These are phyloP conservation scores for Fonsecaea pedrosoi DNA, from an alignment of 2,329 filamentous ascomycete species.

Conservation along the genomic window DNA sequence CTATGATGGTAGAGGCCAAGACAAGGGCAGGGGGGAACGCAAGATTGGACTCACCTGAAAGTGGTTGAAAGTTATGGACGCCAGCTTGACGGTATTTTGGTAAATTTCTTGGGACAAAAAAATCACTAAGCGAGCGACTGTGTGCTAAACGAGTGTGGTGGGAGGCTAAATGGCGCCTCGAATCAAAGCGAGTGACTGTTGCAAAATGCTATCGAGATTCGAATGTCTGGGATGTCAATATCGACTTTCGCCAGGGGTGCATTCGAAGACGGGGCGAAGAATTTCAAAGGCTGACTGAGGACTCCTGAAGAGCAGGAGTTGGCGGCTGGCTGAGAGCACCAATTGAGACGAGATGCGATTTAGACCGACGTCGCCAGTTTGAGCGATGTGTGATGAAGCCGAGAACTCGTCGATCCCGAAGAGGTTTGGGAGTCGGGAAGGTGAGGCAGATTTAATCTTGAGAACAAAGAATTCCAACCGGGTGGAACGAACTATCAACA, in stretches of 20 bases:
- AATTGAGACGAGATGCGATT: slow-evolving; percentile 6
- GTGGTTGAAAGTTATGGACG: slow-evolving; percentile 55
- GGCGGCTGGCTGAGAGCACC: slow-evolving; percentile 23
- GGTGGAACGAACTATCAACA: slow-evolving; percentile 47
- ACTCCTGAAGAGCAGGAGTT: slow-evolving; percentile 11
- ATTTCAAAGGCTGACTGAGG: slow-evolving; percentile 10
- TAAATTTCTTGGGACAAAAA: slow-evolving; percentile 46
- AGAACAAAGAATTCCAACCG: slow-evolving; percentile 44
- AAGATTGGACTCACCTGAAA: slow-evolving; percentile 50
- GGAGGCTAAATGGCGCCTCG: slow-evolving; percentile 46
- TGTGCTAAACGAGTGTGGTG: slow-evolving; percentile 49
- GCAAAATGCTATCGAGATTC: slow-evolving; percentile 37
- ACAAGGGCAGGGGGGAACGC: slow-evolving; percentile 27
- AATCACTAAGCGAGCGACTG: slow-evolving; percentile 56
- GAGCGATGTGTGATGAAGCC: slow-evolving; percentile 17
- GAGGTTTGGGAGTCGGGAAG: slow-evolving; percentile 43
- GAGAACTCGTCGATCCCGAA: slow-evolving; percentile 30
- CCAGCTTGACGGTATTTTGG: slow-evolving; percentile 54
- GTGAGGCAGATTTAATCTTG: slow-evolving; percentile 41
- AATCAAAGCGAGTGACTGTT: slow-evolving; percentile 54
- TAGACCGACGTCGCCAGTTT: slow-evolving; percentile 19
- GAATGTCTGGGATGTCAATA: slow-evolving; percentile 16
- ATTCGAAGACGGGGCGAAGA: slow-evolving; percentile 28
- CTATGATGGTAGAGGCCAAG: slow-evolving; percentile 18
- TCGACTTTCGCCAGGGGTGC: slow-evolving; percentile 26